Base-by-base conservation (phyloP, 176 grass and related monocot species). In the Oryza officinalis region DNA sequence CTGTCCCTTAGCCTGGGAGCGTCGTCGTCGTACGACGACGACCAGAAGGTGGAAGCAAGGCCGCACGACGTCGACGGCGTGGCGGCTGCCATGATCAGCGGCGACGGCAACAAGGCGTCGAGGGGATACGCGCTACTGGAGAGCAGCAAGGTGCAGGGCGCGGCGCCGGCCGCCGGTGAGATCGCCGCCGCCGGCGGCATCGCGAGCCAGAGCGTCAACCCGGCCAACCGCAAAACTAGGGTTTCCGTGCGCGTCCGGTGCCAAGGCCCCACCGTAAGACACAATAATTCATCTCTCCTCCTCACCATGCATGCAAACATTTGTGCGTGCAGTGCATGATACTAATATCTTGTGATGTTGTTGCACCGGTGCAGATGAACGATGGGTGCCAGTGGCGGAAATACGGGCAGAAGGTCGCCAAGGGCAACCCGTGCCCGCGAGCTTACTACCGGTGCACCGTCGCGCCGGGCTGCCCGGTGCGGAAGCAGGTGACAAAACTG, bases 361-460 rank as follows among this genome's bases (percentile, higher is more conserved):
- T 30, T 32, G 46, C 57, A 37, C 27, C 14, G 63, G 12, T 90
- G 50, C 82, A 99, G 96, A 96, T 99, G 89, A 94, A 99, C 69
- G 96, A 99, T 78, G 96, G 96, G 27, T 99, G 96, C 49, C 93
- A 96, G 75, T 99, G 96, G 96, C 88, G 96, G 71, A 99, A 99
- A 57, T 99, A 99, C 52, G 91, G 93, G 63, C 93, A 99, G 77
- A 99, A 99, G 70, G 93, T 99, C 37, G 93, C 96, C 11, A 99
- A 99, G 76, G 96, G 91, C n/a, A 99, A 99, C 63, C 96, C 96
- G n/a, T 99, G 96, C 69, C 96, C 96, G 0, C 43, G 96, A 85
- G 96, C 96, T 5, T 99, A 99, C 77, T 99, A 99, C 68, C 87
- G 96, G 49, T 99, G 93, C 86, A 99, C 96, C 38, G 96, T 99